Base-by-base conservation (phyloP, 345 rosid genomes). In the Lumnitzera littorea region DNA sequence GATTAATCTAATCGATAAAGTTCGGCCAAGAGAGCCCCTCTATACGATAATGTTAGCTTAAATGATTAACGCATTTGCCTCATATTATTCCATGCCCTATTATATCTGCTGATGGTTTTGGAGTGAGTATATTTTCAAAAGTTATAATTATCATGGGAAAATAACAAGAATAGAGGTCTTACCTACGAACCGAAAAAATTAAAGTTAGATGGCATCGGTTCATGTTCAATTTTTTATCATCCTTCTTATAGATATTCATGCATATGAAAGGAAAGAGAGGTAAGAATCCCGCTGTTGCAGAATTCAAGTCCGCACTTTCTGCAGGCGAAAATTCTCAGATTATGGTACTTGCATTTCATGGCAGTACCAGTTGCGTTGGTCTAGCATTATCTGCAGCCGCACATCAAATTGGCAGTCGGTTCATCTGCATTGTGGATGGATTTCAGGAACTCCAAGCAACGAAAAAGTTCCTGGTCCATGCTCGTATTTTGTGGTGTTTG, bases 231-330 rank as follows among this genome's bases (percentile, higher is more conserved):
- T 60, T 15, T n/a, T 59, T 15, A 11, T 52, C 43, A 41, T 7
- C 29, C 12, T 52, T 41, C 17, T 11, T 24, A 36, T 8, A 55
- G n/a, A 36, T 43, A 36, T 47, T 13, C 50, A 16, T 48, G 50
- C 6, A 54, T 13, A 23, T 53, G 15, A 15, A 80, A 84, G 82
- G 79, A 1, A 67, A 70, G 69, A 67, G 65, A 59, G 74, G 65
- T 12, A 70, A 70, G 56, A 80, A 78, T 67, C 85, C 87, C 2
- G 82, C 78, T n/a, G n/a, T n/a, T n/a, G n/a, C n/a, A n/a, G n/a
- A n/a, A n/a, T n/a, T n/a, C n/a, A n/a, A n/a, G n/a, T n/a, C n/a
- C n/a, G n/a, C n/a, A n/a, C n/a, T n/a, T 51, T 75, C 59, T 14
- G 77, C 76, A 20, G 20, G 20, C 20, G 20, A 20, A 20, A 78